A percentile compares a stretch with the other conserved stretches of the same genome.
These are phyloP conservation scores for Citrullus mucosospermus DNA, from an alignment of 306 rosid species.

Conservation along the genomic window DNA sequence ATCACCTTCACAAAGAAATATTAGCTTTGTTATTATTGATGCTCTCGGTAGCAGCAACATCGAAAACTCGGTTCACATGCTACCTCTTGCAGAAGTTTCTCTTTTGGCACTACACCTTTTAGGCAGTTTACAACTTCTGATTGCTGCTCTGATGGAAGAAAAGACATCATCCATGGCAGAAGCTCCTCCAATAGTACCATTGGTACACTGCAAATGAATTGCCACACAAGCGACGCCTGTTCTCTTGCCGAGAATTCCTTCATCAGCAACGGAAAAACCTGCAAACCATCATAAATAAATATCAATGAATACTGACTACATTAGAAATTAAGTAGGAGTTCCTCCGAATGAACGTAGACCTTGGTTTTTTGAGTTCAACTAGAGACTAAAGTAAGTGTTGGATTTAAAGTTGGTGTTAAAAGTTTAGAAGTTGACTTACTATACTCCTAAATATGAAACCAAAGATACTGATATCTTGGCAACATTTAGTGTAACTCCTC, in stretches of 20 bases:
- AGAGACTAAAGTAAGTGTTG: too few species aligned
- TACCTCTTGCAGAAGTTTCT: constrained; percentile 72
- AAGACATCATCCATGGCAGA: constrained; percentile 52
- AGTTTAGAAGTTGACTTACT: too few species aligned
- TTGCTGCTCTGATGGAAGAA: constrained; percentile 48
- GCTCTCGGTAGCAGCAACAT: neutral
- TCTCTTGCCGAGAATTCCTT: constrained; percentile 47
- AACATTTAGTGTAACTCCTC: too few species aligned
- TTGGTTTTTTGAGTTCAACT: neutral
- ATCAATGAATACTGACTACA: neutral
- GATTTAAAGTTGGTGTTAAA: too few species aligned
- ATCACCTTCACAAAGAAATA: constrained; percentile 48
- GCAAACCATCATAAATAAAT: constrained; percentile 7
- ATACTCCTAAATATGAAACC: too few species aligned
- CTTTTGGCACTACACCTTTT: constrained; percentile 49
- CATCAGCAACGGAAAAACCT: constrained; percentile 76
- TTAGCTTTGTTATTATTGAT: constrained; percentile 10
- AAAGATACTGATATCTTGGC: too few species aligned
- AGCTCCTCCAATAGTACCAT: constrained; percentile 53
- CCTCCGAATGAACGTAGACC: neutral
- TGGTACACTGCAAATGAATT: constrained; percentile 78
- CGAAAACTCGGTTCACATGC: constrained; percentile 9
- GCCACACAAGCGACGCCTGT: constrained; percentile 86
- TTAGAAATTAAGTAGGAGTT: neutral
- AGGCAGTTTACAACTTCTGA: constrained; percentile 42